phyloP scores from a whole-genome alignment of 2,329 filamentous ascomycete species.

The Cladosporium colombiae region DNA sequence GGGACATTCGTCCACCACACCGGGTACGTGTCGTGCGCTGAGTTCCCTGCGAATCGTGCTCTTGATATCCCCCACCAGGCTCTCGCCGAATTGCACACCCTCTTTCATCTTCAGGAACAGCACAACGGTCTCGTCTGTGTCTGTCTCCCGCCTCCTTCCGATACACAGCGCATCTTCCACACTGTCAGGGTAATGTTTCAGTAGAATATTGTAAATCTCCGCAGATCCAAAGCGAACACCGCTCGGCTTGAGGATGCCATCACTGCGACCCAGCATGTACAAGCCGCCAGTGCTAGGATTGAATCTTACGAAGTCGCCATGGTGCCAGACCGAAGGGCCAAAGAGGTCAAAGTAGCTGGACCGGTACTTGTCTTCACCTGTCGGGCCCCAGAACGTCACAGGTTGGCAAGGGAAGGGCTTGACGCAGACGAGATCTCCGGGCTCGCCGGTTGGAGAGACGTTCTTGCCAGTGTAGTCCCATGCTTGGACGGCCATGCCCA shows the following conservation, averaged over 20 bases:
- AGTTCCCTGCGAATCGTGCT: constrained; percentile 71
- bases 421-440: constrained; percentile 86
- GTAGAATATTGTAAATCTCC: constrained; percentile 94
- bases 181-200: constrained; percentile 75
- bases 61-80: constrained; percentile 66
- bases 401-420: constrained; percentile 89
- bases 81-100: constrained; percentile 57
- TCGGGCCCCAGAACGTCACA: constrained; percentile 78
- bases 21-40: constrained; percentile 86
- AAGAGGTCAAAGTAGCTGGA: constrained; percentile 89
- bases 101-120: constrained; percentile 79
- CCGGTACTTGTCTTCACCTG: constrained; percentile 74
- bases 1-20: constrained; percentile 75
- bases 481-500: constrained; percentile 54
- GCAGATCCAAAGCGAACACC: constrained; percentile 91
- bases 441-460: constrained; percentile 62
- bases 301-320: constrained; percentile 84
- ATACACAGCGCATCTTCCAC: constrained; percentile 88
- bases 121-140: constrained; percentile 82
- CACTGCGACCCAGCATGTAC: constrained; percentile 87
- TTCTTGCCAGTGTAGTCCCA: constrained; percentile 58
- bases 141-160: constrained; percentile 68
- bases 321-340: constrained; percentile 72
- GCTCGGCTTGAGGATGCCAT: constrained; percentile 88
- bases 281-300: constrained; percentile 74